Base-by-base conservation (phyloP, 257 asterid species). In the Leptodermis oblonga region DNA sequence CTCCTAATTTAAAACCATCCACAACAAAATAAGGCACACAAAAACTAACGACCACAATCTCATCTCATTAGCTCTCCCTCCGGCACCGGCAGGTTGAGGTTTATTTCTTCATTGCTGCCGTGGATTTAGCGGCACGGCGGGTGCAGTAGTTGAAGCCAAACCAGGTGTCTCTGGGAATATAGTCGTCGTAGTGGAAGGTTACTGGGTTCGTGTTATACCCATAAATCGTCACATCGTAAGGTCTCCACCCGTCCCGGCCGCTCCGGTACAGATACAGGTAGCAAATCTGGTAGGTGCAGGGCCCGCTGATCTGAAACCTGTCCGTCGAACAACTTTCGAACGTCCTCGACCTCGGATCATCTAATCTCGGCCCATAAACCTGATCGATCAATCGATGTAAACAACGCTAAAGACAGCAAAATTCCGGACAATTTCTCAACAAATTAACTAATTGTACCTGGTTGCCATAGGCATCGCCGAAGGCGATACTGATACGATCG, bases 391-490 rank as follows among this genome's bases (percentile, higher is more conserved):
- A n/a, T n/a, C n/a, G n/a, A n/a, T n/a, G n/a, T n/a, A n/a, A n/a
- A n/a, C n/a, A n/a, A n/a, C n/a, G n/a, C n/a, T n/a, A n/a, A n/a
- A n/a, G n/a, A n/a, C n/a, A n/a, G n/a, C n/a, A n/a, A n/a, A n/a
- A n/a, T n/a, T n/a, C n/a, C 23, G 5, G 9, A 22, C 26, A 34
- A 54, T 65, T n/a, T 43, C n/a, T 26, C 23, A 70, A 59, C 28
- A 41, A 28, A 17, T 34, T 3, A 34, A 34, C 39, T n/a, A n/a
- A n/a, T 39, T 39, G 43, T 36, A 92, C 98, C 98, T 92, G 98
- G 82, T 87, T 90, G n/a, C 98, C 98, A 69, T 90, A 86, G 61
- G 97, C 97, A 83, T 92, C 97, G 25, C 98, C 98, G 68, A 92
- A 92, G 73, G 96, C 65, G 41, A 92, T 90, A 74, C 98, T 92